A percentile compares a stretch with the other conserved stretches of the same genome.
These are phyloP conservation scores for Phialocephala sp. DNA, from an alignment of 2,329 filamentous ascomycete species.

Conservation along the genomic window DNA sequence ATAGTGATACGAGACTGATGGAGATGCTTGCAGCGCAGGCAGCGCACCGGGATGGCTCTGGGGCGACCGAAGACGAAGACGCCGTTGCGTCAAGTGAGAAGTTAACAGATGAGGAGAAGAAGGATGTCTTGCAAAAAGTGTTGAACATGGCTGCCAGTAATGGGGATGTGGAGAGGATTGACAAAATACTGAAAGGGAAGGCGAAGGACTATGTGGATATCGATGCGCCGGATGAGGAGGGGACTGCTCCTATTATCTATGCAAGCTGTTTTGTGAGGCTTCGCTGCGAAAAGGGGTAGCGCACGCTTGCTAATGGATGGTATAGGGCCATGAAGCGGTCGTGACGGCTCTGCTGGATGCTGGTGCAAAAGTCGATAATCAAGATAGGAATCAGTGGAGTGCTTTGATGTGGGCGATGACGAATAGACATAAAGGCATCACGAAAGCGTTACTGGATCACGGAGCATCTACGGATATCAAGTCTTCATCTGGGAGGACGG, in stretches of 20 bases:
- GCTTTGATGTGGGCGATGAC: constrained; percentile 99
- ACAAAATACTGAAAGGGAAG: constrained; percentile 74
- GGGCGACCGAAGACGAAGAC: constrained; percentile 77
- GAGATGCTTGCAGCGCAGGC: constrained; percentile 96
- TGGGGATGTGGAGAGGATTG: constrained; percentile 83
- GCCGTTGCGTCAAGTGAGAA: constrained; percentile 77
- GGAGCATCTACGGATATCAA: constrained; percentile 96
- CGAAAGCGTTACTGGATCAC: constrained; percentile 89
- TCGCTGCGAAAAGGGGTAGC: background rate
- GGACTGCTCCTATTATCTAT: constrained; percentile 95
- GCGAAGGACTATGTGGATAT: constrained; percentile 81
- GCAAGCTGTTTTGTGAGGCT: constrained; percentile 89
- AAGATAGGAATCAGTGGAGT: constrained; percentile 97
- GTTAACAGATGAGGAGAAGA: constrained; percentile 78
- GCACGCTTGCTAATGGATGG: constrained; percentile 25
- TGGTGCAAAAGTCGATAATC: constrained; percentile 87
- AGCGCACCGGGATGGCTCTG: constrained; percentile 75
- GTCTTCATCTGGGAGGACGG: constrained; percentile 90
- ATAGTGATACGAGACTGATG: constrained; percentile 88
- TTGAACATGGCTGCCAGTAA: constrained; percentile 97
- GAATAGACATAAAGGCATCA: constrained; percentile 94
- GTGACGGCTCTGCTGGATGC: constrained; percentile 84
- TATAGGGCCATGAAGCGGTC: constrained; percentile 83
- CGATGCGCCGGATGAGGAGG: constrained; percentile 89
- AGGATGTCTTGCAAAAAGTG: constrained; percentile 79